Conservation (phyloP, 1,139 yeast species). For the Lodderomyces orthopsilosis region DNA sequence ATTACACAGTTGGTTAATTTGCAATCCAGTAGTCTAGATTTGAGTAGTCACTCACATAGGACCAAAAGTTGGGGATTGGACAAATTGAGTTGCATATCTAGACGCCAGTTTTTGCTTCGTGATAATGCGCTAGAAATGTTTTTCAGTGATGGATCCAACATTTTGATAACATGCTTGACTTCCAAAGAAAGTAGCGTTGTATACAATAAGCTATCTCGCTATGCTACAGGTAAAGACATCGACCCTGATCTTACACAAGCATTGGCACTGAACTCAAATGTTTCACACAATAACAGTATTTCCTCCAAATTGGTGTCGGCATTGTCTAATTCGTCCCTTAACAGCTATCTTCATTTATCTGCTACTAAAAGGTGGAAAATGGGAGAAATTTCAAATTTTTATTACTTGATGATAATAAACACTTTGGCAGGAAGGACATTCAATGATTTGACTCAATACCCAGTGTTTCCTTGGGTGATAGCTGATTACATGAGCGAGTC, state of each 20-base stretch:
- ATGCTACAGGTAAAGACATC: slow-evolving; percentile 45
- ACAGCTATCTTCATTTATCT: slow-evolving; percentile 30
- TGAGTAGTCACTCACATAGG: slow-evolving; percentile 34
- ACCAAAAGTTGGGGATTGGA: slow-evolving; percentile 56
- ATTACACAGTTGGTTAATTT: slow-evolving; percentile 57
- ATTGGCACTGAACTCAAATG: slow-evolving; percentile 42
- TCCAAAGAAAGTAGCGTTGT: slow-evolving; percentile 55
- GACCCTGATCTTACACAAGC: slow-evolving; percentile 55
- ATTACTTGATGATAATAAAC: slow-evolving; percentile 72
- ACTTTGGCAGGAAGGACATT: slow-evolving; percentile 85
- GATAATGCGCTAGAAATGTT: slow-evolving; percentile 79
- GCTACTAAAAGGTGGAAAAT: slow-evolving; percentile 70
- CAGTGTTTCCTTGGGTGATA: slow-evolving; percentile 87
- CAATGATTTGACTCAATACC: slow-evolving; percentile 84
- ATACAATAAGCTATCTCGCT: slow-evolving; percentile 44
- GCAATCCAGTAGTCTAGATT: slow-evolving; percentile 21
- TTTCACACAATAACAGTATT: slow-evolving; percentile 25
- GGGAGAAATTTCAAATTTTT: slow-evolving; percentile 79
- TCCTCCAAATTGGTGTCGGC: slow-evolving; percentile 38
- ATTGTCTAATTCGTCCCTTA: slow-evolving; percentile 21
- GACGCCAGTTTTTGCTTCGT: slow-evolving; percentile 68
- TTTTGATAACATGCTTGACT: slow-evolving; percentile 56
- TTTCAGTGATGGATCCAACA: slow-evolving; percentile 68
- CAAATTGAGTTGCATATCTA: slow-evolving; percentile 60
- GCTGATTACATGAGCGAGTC: slow-evolving; percentile 71